Conservation (phyloP, 768 basidiomycete genomes). For the Lactarius deliciosus region DNA sequence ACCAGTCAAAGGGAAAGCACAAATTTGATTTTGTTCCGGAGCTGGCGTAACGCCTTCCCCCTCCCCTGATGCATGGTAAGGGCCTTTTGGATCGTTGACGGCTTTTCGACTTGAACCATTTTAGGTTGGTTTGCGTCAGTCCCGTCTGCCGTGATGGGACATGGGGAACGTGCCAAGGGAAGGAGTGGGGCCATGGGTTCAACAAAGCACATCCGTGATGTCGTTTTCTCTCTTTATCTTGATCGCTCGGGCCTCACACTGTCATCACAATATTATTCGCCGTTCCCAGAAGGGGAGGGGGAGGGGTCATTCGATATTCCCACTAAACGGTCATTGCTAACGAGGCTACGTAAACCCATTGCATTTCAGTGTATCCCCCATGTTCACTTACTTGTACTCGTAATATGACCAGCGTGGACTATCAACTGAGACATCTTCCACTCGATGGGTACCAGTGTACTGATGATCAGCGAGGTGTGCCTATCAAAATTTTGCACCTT, state of each 20-base stretch:
- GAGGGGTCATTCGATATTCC: conserved; percentile 10
- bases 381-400: conserved; percentile 27
- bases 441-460: conserved; percentile 19
- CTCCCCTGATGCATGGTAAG: conserved; percentile 7
- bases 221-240: conserved; percentile 23
- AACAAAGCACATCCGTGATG: conserved; percentile 26
- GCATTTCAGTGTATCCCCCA: conserved; percentile 24
- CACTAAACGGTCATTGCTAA: conserved; percentile 21
- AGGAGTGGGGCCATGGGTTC: conserved; percentile 20
- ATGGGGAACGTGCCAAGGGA: conserved; percentile 22
- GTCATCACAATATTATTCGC: conserved; percentile 12
- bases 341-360: conserved; percentile 28
- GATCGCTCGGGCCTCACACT: conserved; percentile 23
- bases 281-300: conserved; percentile 21
- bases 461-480: conserved; percentile 22
- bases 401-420: conserved; percentile 28
- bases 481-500: neutral
- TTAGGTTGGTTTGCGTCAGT: neutral
- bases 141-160: conserved; percentile 16
- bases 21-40: conserved; percentile 25
- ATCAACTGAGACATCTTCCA: conserved; percentile 16
- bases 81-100: conserved; percentile 8
- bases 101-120: conserved; percentile 11
- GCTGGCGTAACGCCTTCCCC: conserved; percentile 13
- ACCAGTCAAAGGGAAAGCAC: conserved; percentile 29